Conservation (phyloP, 371 early-diverging fungal genomes). For the Vittaforma corneae region DNA sequence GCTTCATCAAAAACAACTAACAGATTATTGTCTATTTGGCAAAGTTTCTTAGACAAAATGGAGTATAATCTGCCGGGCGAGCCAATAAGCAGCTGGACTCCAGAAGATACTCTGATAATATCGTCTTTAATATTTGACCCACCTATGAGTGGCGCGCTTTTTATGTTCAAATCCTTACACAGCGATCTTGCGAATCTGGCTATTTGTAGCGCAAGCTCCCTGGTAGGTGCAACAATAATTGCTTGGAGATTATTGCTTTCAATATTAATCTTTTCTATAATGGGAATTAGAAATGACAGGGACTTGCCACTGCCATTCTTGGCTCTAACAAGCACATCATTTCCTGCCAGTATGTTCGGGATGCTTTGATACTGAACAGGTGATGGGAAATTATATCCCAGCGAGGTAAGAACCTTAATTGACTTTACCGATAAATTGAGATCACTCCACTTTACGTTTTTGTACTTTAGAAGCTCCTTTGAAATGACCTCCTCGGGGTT, state of each 20-base stretch:
- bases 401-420: background rate
- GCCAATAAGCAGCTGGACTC: constrained; percentile 91
- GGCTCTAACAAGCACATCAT: constrained; percentile 76
- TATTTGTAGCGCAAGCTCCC: constrained; percentile 89
- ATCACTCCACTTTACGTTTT: background rate
- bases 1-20: constrained; percentile 95
- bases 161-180: constrained; percentile 67
- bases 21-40: constrained; percentile 81
- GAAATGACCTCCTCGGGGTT: no score
- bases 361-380: constrained; percentile 48
- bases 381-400: constrained; percentile 60
- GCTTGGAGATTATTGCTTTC: constrained; percentile 56
- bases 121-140: constrained; percentile 86
- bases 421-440: background rate
- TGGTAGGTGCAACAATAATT: constrained; percentile 81
- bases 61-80: constrained; percentile 97
- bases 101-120: constrained; percentile 72
- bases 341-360: constrained; percentile 37
- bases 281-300: constrained; percentile 77
- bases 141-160: constrained; percentile 84
- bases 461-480: background rate
- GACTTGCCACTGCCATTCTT: constrained; percentile 96
- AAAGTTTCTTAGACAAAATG: constrained; percentile 65
- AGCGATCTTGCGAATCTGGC: background rate
- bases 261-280: constrained; percentile 36